Evolutionary conservation across 148 eudicot genomes (phyloP), one percentile per base, ranked within the genome.

Genomic region (Agrostemma githago): DNA sequence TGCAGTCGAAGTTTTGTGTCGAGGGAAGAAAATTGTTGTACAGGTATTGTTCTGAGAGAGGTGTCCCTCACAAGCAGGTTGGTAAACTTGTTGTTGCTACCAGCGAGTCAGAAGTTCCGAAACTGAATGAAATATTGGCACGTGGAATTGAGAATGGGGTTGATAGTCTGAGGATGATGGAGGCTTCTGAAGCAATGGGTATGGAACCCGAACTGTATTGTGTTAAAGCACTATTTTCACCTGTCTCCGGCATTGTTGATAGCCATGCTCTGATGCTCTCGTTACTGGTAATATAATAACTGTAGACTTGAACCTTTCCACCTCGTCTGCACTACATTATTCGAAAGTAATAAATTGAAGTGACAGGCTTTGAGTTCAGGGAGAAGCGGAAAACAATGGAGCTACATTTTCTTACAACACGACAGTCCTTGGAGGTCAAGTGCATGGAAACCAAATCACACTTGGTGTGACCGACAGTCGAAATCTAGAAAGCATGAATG

Each of bases 1-100:
- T 68, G 76, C 89, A 93, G 97, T 89, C 97, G 48, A 78, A 37
- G 53, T 80, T 91, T 34, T 94, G 98, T 78, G 90, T 87, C 72
- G 87, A 82, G 79, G 98, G 98, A 74, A 85, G 93, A 84, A 86
- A 91, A 70, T 79, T 94, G 83, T 64, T 94, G 85, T 91, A 91
- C 79, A 75, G 81, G 43, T 94, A 91, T 72, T 91, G 98, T 77
- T 79, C 79, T 67, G 90, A 89, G 80, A 86, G 77, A 74, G 85
- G 79, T 51, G 83, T 94, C 76, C 97, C 97, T 19, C 89, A 94
- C 79, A 85, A 91, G 74, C 87, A 89, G 85, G 80, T 83, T 72
- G 98, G 98, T 66, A 94, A 94, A 83, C 90, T 94, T 37, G 86
- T 94, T 60, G 97, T 94, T 67, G 96, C 98, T 17, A 91, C 97